Evolutionary conservation across 208 protist species (phyloP), one percentile per base, ranked within the genome.

Genomic region (Herpetomonas tarakana): DNA sequence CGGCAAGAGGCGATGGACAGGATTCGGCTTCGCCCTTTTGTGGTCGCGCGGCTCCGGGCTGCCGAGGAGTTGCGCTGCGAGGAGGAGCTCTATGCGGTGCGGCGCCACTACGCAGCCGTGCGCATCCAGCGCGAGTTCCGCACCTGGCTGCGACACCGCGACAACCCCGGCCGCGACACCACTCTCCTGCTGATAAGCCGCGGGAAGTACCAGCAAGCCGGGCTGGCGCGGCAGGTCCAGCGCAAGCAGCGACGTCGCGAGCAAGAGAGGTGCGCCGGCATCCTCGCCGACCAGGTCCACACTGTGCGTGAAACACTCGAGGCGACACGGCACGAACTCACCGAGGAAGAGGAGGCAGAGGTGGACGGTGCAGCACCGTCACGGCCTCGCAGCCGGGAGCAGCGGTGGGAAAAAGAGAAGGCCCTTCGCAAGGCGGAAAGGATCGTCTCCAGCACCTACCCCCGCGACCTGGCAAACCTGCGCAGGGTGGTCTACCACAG

Each of bases 51-150:
- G 4, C 62, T 76, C 11, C 83, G 83, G 9, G 83, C 74, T 0
- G 51, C 61, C 45, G 65, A 83, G 22, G 70, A 85, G 49, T 47
- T 73, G 1, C 62, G 58, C 18, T 57, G 66, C 3, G 28, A 71
- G 27, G 35, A 78, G 16, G 78, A 88, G 52, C 50, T 74, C 24
- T 52, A 76, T 3, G 49, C 53, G 2, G 58, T 72, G 38, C 56
- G 73, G 1, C 76, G 71, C 1, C 60, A 68, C 22, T 67, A 75
- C 7, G 83, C 83, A 0, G 87, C 87, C 0, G 27, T 56, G 19
- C 74, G 71, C 3, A 93, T 93, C 49, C 87, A 93, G 60, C 70
- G 73, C 0, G 69, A 70, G 4, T 93, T 78, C 53, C 75, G 87
- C 12, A 14, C 0, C 11, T 93, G 87, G 83, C 54, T 24, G 3